Base-by-base conservation (phyloP, 306 rosid species). In the Cucurbita maxima region DNA sequence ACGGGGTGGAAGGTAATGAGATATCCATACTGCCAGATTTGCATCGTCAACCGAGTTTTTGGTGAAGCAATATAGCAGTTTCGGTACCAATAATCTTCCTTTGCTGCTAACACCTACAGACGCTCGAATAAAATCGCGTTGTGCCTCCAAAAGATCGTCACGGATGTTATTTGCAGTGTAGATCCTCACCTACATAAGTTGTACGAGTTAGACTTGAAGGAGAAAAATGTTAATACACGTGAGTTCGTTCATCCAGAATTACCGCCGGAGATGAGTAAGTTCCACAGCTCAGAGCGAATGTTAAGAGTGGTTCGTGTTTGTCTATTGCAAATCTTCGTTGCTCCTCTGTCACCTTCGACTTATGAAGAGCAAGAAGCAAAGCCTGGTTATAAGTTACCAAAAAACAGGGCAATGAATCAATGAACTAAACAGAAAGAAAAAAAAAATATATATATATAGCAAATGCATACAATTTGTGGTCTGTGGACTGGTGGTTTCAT, bases 191-290 rank as follows among this genome's bases (percentile, higher is more conserved):
- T 89, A 55, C 60, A 44, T 10, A 14, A 8, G 37, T 30, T 43
- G 58, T 71, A 15, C 4, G 63, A 62, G 44, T 70, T 34, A 19
- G 60, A 52, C 66, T 13, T 25, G 30, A 77, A 66, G 11, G 6
- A 61, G 54, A 58, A 40, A 36, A 53, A 54, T 44, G 40, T 30
- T 15, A 5, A 73, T 12, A 1, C 19, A 48, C 22, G 38, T 51
- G 41, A 50, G 63, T 64, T 25, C 56, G 9, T 13, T 25, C 4
- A 19, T 38, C 22, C 2, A 74, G n/a, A 66, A 69, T 68, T 85
- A 89, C 96, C 89, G 82, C 92, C 0, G 96, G 96, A 61, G 96
- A 89, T 18, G 92, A 89, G 79, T 89, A 78, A 82, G 87, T 79
- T 64, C 92, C 92, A 19, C 89, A 85, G 76, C 96, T 89, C 50